These are phyloP conservation scores for Microdochium bolleyi DNA, from an alignment of 2,329 filamentous ascomycete species.

Conservation along the genomic window DNA sequence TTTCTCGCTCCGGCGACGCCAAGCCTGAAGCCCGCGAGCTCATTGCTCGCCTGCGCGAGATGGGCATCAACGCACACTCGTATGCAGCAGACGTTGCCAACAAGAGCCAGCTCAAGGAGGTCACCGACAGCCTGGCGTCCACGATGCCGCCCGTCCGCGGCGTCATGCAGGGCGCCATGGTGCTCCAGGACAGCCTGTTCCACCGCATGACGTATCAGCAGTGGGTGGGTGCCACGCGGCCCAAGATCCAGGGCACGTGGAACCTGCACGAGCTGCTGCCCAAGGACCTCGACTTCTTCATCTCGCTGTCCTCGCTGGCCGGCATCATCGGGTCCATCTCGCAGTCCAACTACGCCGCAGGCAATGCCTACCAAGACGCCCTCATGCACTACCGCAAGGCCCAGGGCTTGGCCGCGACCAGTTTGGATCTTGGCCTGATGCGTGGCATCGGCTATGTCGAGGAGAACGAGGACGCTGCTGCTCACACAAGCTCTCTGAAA, in stretches of 20 bases:
- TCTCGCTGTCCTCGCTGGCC: constrained; percentile 9
- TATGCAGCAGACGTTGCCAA: background rate
- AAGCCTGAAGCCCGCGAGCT: background rate
- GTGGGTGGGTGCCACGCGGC: constrained; percentile 12
- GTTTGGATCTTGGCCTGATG: constrained; percentile 22
- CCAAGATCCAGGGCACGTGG: constrained; percentile 19
- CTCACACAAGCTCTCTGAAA: background rate
- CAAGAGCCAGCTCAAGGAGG: background rate
- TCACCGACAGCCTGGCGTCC: background rate
- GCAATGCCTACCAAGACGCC: background rate
- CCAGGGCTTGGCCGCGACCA: constrained; percentile 16
- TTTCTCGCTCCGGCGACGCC: background rate
- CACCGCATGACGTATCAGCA: constrained; percentile 11
- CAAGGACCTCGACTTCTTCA: constrained; percentile 14
- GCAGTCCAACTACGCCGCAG: constrained; percentile 15
- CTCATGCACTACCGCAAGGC: constrained; percentile 14
- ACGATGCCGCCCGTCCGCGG: background rate
- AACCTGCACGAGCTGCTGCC: constrained; percentile 16
- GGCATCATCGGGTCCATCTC: constrained; percentile 10
- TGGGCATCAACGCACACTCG: background rate
- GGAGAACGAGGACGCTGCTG: constrained; percentile 2
- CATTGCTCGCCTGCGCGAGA: background rate
- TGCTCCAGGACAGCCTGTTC: constrained; percentile 1
- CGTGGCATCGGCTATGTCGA: constrained; percentile 2
- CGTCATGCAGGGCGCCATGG: background rate